Conservation (phyloP, 2,329 filamentous ascomycete genomes). For the Ascochyta pisi region DNA sequence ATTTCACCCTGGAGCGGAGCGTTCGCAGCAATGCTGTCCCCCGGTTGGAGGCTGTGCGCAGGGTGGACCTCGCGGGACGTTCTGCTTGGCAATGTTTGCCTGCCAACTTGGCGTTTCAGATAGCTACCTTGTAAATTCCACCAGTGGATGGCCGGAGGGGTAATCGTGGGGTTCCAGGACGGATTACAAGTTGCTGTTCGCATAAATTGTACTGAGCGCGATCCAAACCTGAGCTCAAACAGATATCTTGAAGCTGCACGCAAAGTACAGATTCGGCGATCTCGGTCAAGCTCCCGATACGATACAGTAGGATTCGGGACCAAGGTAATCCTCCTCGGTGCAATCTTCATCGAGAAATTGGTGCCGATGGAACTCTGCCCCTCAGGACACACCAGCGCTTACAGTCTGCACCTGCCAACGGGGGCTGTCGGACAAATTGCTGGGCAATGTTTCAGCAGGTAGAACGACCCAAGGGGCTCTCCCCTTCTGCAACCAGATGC, state of each 20-base stretch:
- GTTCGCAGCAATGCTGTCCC: background rate
- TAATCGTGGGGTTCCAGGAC: background rate
- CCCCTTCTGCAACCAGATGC: background rate
- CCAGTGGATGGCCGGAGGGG: background rate
- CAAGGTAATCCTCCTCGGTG: constrained; percentile 2
- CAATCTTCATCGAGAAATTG: background rate
- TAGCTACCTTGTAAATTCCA: background rate
- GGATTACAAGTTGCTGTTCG: background rate
- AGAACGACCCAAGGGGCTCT: background rate
- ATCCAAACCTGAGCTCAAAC: background rate
- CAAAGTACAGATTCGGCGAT: background rate
- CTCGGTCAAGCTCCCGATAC: background rate
- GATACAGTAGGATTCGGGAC: background rate
- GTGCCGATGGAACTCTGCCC: background rate
- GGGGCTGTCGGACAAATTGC: background rate
- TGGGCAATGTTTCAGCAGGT: background rate
- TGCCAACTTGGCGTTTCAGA: constrained; percentile 14
- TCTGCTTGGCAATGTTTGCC: constrained; percentile 16
- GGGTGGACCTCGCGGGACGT: constrained; percentile 46
- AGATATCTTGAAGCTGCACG: background rate
- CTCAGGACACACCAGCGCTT: constrained; percentile 1
- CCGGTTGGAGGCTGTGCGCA: constrained; percentile 5
- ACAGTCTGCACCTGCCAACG: background rate
- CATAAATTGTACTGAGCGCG: background rate
- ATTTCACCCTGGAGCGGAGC: constrained; percentile 8